Conservation (phyloP, 2,329 filamentous ascomycete genomes). For the Sclerotinia glacialis region DNA sequence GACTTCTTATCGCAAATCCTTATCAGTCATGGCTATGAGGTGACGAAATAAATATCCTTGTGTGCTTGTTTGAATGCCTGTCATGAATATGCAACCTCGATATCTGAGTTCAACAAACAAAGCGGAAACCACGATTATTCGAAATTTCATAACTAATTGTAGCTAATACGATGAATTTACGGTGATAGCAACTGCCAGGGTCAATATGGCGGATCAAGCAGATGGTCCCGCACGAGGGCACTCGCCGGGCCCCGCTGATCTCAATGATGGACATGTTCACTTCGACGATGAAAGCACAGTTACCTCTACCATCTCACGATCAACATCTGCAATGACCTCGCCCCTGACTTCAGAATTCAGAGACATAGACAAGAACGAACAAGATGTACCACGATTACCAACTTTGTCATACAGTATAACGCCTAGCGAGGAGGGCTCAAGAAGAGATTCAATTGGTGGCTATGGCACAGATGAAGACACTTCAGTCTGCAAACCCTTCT, state of each 20-base stretch:
- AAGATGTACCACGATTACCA: constrained; percentile 33
- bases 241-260: constrained; percentile 33
- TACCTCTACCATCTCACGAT: constrained; percentile 30
- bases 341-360: constrained; percentile 36
- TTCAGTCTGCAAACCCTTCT: constrained; percentile 56
- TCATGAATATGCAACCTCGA: constrained; percentile 10
- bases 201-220: constrained; percentile 38
- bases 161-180: neutral
- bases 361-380: constrained; percentile 27
- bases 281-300: constrained; percentile 33
- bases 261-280: constrained; percentile 31
- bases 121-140: neutral
- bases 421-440: constrained; percentile 27
- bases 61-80: neutral
- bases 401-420: constrained; percentile 32
- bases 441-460: constrained; percentile 27
- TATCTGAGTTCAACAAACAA: constrained; percentile 2
- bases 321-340: constrained; percentile 40
- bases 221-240: constrained; percentile 30
- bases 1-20: constrained; percentile 25
- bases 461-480: constrained; percentile 58
- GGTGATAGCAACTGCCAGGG: constrained; percentile 5
- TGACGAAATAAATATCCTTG: constrained; percentile 20
- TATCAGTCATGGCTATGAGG: constrained; percentile 22
- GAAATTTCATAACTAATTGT: neutral